A percentile compares a stretch with the other conserved stretches of the same genome.
Evolutionary conservation across 2,329 filamentous ascomycete genomes (phyloP).

Genomic region (Monilinia polystroma): DNA sequence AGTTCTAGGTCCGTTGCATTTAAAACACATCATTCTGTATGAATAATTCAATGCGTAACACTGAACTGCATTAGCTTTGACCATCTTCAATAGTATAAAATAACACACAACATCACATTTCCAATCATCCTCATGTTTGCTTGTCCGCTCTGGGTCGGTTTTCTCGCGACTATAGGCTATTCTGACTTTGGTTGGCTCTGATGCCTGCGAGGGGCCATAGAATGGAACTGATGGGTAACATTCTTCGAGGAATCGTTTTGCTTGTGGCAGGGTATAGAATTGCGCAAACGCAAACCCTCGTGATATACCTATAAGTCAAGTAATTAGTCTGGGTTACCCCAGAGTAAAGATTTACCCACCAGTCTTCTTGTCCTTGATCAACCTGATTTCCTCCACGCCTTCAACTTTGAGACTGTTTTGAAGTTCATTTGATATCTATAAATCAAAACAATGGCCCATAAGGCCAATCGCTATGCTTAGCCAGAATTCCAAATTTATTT

Average conservation of each 20-base stretch:
- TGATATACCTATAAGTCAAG: slow-evolving; percentile 47
- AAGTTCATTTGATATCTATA: slow-evolving; percentile 57
- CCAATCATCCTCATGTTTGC: slow-evolving; percentile 55
- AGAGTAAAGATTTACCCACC: slow-evolving; percentile 43
- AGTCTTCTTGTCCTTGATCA: slow-evolving; percentile 58
- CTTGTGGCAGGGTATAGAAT: slow-evolving; percentile 50
- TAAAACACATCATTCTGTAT: slow-evolving; percentile 55
- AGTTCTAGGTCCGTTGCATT: slow-evolving; percentile 55
- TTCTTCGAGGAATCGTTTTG: slow-evolving; percentile 52
- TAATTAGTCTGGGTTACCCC: slow-evolving; percentile 23
- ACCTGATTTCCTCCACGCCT: slow-evolving; percentile 54
- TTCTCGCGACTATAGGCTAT: slow-evolving; percentile 55
- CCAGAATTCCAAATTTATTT: slow-evolving; percentile 40
- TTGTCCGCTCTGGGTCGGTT: slow-evolving; percentile 48
- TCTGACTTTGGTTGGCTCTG: slow-evolving; percentile 41
- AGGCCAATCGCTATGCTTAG: slow-evolving; percentile 42
- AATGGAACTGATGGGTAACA: slow-evolving; percentile 52
- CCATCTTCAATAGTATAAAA: not conserved
- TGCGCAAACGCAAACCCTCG: slow-evolving; percentile 57
- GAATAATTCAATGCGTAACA: slow-evolving; percentile 58
- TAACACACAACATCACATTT: slow-evolving; percentile 51
- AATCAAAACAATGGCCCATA: slow-evolving; percentile 37
- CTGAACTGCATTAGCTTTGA: slow-evolving; percentile 41
- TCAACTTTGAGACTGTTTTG: slow-evolving; percentile 51
- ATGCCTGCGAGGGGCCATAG: slow-evolving; percentile 45